Conservation (phyloP, 495 filamentous ascomycete species). For the Penicillium coffeae region DNA sequence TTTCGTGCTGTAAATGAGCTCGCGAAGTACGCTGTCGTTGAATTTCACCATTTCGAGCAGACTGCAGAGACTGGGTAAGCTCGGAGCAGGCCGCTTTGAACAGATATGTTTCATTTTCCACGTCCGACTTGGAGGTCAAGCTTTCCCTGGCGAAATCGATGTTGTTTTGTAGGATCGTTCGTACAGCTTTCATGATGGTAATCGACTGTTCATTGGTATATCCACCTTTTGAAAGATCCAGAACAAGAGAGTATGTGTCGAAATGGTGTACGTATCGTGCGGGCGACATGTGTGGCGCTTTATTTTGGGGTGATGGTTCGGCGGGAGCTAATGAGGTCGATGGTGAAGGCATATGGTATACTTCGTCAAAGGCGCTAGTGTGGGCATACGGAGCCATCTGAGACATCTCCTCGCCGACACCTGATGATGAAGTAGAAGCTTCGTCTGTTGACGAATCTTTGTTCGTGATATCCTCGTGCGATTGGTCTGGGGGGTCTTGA, state of each 20-base stretch:
- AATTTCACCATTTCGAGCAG: constrained; percentile 47
- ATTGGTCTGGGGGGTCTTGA: constrained; percentile 6
- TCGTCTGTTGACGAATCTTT: constrained; percentile 13
- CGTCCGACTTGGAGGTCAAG: constrained; percentile 72
- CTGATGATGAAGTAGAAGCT: constrained; percentile 18
- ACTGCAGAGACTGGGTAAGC: constrained; percentile 73
- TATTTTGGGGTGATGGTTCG: constrained; percentile 38
- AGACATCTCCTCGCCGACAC: constrained; percentile 29
- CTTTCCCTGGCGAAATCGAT: constrained; percentile 71
- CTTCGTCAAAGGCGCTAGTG: constrained; percentile 58
- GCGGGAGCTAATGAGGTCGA: constrained; percentile 30
- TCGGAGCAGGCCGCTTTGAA: constrained; percentile 94
- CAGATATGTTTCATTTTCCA: constrained; percentile 87
- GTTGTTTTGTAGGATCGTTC: constrained; percentile 69
- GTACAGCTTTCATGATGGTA: constrained; percentile 83
- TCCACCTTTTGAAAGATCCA: constrained; percentile 63
- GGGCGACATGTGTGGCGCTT: constrained; percentile 63
- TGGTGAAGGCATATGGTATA: constrained; percentile 57
- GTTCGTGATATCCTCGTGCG: constrained; percentile 17
- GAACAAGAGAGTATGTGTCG: constrained; percentile 85
- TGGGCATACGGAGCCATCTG: constrained; percentile 17
- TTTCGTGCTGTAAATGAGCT: constrained; percentile 82
- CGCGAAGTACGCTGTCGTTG: constrained; percentile 74
- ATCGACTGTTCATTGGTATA: constrained; percentile 69
- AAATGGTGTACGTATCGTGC: constrained; percentile 92